These are phyloP conservation scores for Cucurbita pepo DNA, from an alignment of 306 rosid species.

Conservation along the genomic window DNA sequence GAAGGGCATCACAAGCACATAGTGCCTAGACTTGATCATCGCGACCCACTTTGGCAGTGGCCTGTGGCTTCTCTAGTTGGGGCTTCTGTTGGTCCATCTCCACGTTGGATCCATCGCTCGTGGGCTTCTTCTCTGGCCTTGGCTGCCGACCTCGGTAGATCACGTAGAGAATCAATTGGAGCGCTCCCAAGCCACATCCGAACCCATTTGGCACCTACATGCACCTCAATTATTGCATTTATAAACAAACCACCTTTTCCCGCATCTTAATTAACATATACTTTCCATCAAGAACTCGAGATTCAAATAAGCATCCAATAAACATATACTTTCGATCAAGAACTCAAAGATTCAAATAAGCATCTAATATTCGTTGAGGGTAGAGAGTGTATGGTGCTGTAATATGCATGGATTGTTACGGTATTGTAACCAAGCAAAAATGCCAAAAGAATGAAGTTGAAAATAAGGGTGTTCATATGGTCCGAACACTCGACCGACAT, in stretches of 20 bases:
- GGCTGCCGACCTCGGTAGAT: conserved; percentile 33
- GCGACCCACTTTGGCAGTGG: conserved; percentile 8
- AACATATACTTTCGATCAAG: too few species aligned
- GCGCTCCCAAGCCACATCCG: conserved; percentile 48
- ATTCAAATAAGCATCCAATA: too few species aligned
- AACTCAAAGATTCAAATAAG: too few species aligned
- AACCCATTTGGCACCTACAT: conserved; percentile 64
- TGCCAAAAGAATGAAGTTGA: background rate
- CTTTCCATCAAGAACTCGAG: too few species aligned
- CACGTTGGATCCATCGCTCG: background rate
- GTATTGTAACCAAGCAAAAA: background rate
- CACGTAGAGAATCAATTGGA: conserved; percentile 55
- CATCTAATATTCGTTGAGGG: background rate
- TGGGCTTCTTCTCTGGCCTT: conserved; percentile 16
- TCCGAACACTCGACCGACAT: too few species aligned
- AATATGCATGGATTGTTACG: background rate
- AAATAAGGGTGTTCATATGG: too few species aligned
- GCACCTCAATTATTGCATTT: too few species aligned
- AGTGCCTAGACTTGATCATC: conserved; percentile 6
- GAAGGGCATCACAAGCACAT: background rate
- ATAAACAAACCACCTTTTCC: background rate
- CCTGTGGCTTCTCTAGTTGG: conserved; percentile 12
- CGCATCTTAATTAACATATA: background rate
- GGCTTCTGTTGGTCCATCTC: conserved; percentile 47
- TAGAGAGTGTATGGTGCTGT: background rate